Conservation (phyloP, 768 basidiomycete species). For the Thelephora aurantiotincta region DNA sequence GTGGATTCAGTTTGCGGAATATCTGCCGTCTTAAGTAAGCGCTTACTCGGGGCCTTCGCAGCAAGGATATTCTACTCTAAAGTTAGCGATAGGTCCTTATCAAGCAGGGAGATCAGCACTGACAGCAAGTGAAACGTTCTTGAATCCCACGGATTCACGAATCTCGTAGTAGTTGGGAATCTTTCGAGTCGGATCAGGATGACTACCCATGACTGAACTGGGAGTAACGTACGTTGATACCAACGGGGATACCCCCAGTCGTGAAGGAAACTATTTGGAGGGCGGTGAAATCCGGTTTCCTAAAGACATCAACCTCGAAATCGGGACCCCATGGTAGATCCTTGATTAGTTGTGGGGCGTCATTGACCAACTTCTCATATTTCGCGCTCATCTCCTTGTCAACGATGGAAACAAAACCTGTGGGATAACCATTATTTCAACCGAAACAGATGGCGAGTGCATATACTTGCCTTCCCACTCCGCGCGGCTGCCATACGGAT, state of each 20-base stretch:
- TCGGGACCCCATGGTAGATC: constrained; percentile 65
- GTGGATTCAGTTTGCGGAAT: background rate
- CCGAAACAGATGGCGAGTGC: background rate
- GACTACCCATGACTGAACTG: background rate
- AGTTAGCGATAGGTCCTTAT: background rate
- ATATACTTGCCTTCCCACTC: constrained; percentile 70
- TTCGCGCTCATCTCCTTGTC: constrained; percentile 74
- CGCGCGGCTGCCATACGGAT: constrained; percentile 82
- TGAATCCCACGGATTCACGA: constrained; percentile 71
- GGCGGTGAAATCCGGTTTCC: constrained; percentile 80
- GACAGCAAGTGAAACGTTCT: constrained; percentile 77
- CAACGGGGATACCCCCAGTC: constrained; percentile 79
- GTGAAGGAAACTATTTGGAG: constrained; percentile 74
- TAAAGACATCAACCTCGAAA: constrained; percentile 43
- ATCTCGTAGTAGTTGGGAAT: constrained; percentile 70
- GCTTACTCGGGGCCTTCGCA: constrained; percentile 72
- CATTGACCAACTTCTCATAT: constrained; percentile 62
- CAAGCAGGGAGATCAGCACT: constrained; percentile 11
- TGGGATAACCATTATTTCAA: background rate
- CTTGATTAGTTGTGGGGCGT: constrained; percentile 70
- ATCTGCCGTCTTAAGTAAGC: background rate
- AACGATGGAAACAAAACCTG: constrained; percentile 81
- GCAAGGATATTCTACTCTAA: constrained; percentile 57
- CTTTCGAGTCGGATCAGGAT: background rate
- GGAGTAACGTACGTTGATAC: constrained; percentile 52